These are phyloP conservation scores for Atkinsonella hypoxylon DNA, from an alignment of 2,329 filamentous ascomycete species.

Conservation along the genomic window DNA sequence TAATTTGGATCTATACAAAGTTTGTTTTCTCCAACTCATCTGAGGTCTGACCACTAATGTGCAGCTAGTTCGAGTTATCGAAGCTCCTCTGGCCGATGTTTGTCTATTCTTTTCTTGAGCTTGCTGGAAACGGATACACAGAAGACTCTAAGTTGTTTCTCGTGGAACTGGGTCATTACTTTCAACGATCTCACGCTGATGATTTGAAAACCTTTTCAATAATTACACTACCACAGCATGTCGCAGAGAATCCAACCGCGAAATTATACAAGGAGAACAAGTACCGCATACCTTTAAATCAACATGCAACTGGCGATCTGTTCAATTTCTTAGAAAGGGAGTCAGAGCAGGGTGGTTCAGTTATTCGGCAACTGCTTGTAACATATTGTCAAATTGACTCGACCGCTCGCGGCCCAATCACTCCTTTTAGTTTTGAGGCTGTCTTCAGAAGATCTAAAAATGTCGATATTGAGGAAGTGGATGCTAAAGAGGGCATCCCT, in stretches of 20 bases:
- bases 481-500: constrained; percentile 53
- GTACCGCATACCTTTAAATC: constrained; percentile 82
- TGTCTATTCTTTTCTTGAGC: constrained; percentile 79
- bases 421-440: constrained; percentile 50
- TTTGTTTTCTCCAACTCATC: constrained; percentile 20
- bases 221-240: constrained; percentile 65
- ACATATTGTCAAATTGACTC: constrained; percentile 45
- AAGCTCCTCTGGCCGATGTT: constrained; percentile 90
- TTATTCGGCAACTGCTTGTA: constrained; percentile 64
- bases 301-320: constrained; percentile 68
- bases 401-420: constrained; percentile 49
- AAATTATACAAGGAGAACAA: constrained; percentile 77
- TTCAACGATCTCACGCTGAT: constrained; percentile 67
- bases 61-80: constrained; percentile 61
- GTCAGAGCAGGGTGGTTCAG: constrained; percentile 63
- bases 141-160: constrained; percentile 67
- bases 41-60: not conserved
- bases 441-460: constrained; percentile 46
- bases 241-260: constrained; percentile 63
- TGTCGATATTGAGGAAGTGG: constrained; percentile 49
- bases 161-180: constrained; percentile 51
- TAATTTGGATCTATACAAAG: constrained; percentile 88
- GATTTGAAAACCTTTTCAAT: constrained; percentile 66
- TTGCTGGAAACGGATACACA: constrained; percentile 59
- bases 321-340: constrained; percentile 87